Evolutionary conservation across 2,329 filamentous ascomycete genomes (phyloP).

Genomic region (Claviceps lovelessii): DNA sequence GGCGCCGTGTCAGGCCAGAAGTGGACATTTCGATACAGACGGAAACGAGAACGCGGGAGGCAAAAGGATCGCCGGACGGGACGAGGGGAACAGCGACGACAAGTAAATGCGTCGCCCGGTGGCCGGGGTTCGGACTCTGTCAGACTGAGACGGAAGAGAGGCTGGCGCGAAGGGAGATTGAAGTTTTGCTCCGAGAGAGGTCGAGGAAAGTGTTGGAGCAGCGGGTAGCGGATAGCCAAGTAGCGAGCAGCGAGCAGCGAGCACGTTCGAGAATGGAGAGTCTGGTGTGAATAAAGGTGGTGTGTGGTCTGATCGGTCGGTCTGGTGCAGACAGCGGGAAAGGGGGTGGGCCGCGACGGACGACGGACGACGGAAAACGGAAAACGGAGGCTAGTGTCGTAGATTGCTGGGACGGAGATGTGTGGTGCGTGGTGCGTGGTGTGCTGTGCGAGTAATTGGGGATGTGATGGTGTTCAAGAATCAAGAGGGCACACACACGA

Average conservation of each 20-base stretch:
- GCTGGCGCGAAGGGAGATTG: background rate
- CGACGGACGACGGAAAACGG: too few relatives aligned
- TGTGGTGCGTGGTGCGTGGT: background rate
- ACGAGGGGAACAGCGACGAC: constrained; percentile 1
- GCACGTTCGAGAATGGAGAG: background rate
- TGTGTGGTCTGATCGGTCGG: background rate
- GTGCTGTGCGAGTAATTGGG: background rate
- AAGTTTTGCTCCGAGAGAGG: background rate
- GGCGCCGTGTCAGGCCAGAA: constrained; percentile 47
- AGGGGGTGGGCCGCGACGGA: constrained; percentile 3
- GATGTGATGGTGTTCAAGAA: background rate
- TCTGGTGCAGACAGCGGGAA: background rate
- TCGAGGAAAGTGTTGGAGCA: background rate
- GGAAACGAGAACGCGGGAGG: background rate
- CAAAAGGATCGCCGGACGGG: background rate
- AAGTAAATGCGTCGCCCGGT: constrained; percentile 5
- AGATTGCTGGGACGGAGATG: background rate
- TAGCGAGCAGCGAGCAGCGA: background rate
- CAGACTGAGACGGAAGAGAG: background rate
- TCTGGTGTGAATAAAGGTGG: background rate
- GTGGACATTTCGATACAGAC: constrained; percentile 19
- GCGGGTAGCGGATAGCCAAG: too few relatives aligned
- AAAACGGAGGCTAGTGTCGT: background rate
- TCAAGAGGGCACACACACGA: background rate
- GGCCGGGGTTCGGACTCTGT: background rate